Conservation (phyloP, 257 asterid species). For the Coffea canephora region DNA sequence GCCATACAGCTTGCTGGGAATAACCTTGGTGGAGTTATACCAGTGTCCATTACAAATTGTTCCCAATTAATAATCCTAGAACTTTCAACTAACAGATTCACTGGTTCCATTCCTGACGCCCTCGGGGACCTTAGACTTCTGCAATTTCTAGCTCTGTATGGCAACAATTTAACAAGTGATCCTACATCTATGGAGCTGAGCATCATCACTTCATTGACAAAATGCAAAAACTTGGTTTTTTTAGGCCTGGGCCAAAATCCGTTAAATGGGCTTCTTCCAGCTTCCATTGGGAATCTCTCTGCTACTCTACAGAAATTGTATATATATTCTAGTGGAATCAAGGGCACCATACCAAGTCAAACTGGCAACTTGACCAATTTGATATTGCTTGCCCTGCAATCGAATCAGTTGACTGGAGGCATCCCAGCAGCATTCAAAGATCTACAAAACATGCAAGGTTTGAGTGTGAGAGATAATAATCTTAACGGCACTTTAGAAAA, state of each 20-base stretch:
- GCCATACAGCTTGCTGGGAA: neutral
- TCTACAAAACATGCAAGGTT: too few species aligned
- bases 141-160: neutral
- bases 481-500: too few species aligned
- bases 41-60: slow-evolving; percentile 12
- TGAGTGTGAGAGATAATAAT: too few species aligned
- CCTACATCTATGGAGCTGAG: neutral
- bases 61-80: neutral
- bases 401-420: too few species aligned
- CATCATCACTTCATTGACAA: neutral
- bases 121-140: neutral
- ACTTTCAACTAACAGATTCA: neutral
- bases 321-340: too few species aligned
- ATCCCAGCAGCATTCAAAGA: too few species aligned
- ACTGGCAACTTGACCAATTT: too few species aligned
- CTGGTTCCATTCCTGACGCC: neutral
- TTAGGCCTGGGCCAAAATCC: neutral
- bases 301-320: slow-evolving; percentile 17
- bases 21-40: slow-evolving; percentile 11
- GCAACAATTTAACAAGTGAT: neutral
- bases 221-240: neutral
- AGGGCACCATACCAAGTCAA: too few species aligned
- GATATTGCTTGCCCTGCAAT: too few species aligned
- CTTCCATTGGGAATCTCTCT: slow-evolving; percentile 28
- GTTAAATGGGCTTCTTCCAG: slow-evolving; percentile 17